phyloP scores from a whole-genome alignment of 1,139 yeast species.

The Protomyces inundatus region DNA sequence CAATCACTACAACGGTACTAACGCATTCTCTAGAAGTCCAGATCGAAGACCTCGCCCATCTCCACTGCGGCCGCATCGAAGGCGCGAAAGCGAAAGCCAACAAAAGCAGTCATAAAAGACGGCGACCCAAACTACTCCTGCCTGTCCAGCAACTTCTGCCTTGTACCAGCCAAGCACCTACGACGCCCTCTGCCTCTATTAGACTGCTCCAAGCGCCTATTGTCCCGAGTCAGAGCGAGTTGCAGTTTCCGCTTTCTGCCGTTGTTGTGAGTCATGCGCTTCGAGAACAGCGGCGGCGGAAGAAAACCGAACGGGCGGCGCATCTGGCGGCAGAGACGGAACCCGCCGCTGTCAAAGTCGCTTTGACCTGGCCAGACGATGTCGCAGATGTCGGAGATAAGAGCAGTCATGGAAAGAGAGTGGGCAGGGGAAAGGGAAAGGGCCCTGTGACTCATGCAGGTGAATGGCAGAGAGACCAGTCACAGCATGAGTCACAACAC shows the following conservation, averaged over 20 bases:
- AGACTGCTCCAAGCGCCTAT: background rate
- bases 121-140: too few species aligned
- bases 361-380: too few species aligned
- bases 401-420: too few species aligned
- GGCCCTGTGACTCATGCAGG: too few species aligned
- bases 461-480: background rate
- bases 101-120: background rate
- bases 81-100: background rate
- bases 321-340: background rate
- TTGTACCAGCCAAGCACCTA: too few species aligned
- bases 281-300: too few species aligned
- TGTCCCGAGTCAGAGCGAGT: background rate
- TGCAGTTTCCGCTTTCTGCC: background rate
- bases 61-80: background rate
- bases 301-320: background rate
- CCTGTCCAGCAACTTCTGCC: too few species aligned
- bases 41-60: background rate
- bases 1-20: too few species aligned
- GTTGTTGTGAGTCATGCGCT: background rate
- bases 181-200: background rate
- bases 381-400: too few species aligned
- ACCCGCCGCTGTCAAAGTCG: too few species aligned
- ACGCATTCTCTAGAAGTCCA: background rate
- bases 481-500: background rate
- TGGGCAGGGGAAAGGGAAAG: too few species aligned